Evolutionary conservation across 306 rosid species (phyloP).

Genomic region (Castanea crenata): DNA sequence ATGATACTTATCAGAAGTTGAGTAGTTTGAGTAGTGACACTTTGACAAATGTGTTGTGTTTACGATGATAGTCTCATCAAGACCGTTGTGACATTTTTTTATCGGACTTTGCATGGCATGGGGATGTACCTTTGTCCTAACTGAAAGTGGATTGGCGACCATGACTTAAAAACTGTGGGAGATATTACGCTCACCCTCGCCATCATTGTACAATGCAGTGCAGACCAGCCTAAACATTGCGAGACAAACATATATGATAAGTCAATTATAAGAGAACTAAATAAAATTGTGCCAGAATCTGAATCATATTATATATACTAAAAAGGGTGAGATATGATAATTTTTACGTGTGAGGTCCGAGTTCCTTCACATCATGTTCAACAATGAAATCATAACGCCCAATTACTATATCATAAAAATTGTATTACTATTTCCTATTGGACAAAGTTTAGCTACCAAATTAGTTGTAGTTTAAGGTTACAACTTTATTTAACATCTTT

Average conservation of each 20-base stretch:
- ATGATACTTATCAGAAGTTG: too few species aligned
- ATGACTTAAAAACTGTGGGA: conserved; percentile 93
- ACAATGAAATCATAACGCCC: conserved; percentile 97
- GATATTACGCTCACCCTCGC: conserved; percentile 93
- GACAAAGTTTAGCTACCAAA: too few species aligned
- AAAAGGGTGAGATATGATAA: background rate
- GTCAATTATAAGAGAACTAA: background rate
- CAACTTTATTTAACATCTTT: too few species aligned
- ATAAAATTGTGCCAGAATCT: background rate
- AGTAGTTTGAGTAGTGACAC: too few species aligned
- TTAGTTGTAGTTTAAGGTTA: too few species aligned
- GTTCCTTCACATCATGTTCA: conserved; percentile 96
- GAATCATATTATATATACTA: background rate
- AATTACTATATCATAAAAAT: too few species aligned
- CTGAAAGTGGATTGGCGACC: conserved; percentile 93
- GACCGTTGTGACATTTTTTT: too few species aligned
- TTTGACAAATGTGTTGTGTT: too few species aligned
- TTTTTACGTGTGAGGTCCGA: conserved; percentile 95
- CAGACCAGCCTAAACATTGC: conserved; percentile 68
- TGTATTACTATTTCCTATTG: too few species aligned
- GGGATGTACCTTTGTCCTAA: conserved; percentile 82
- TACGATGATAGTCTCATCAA: too few species aligned
- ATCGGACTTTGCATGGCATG: conserved; percentile 1
- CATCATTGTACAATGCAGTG: conserved; percentile 90
- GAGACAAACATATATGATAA: background rate